Conservation (phyloP, 2,329 filamentous ascomycete genomes). For the Aureobasidium lini region DNA sequence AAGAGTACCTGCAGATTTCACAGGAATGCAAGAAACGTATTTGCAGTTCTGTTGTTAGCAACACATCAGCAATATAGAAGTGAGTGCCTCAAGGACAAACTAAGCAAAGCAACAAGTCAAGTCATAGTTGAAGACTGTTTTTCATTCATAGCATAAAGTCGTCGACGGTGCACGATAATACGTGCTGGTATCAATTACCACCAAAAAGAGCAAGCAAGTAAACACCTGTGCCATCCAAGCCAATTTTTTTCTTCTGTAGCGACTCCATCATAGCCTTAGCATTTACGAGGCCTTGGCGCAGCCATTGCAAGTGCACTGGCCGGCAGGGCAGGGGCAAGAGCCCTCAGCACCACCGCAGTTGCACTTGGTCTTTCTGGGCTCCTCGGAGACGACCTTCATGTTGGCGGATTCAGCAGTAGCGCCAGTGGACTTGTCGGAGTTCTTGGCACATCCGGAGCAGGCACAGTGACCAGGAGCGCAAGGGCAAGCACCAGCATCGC, state of each 20-base stretch:
- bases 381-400: constrained; percentile 45
- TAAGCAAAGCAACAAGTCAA: no score
- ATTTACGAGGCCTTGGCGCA: constrained; percentile 34
- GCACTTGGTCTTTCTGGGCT: constrained; percentile 38
- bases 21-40: no score
- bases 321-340: constrained; percentile 41
- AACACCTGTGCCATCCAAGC: constrained; percentile 10
- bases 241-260: not conserved
- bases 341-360: constrained; percentile 40
- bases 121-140: not conserved
- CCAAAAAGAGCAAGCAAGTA: constrained; percentile 7
- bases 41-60: no score
- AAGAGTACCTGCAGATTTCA: no score
- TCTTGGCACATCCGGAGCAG: constrained; percentile 41
- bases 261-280: not conserved
- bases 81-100: no score
- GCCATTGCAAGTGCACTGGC: constrained; percentile 40
- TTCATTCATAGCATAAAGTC: constrained; percentile 13
- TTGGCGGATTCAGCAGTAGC: constrained; percentile 25
- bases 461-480: constrained; percentile 40
- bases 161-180: constrained; percentile 2
- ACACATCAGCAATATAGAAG: no score
- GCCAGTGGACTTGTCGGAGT: constrained; percentile 27
- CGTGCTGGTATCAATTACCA: constrained; percentile 10
- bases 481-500: constrained; percentile 35